phyloP scores from a whole-genome alignment of 2,329 filamentous ascomycete genomes.

The Fusarium sp. region DNA sequence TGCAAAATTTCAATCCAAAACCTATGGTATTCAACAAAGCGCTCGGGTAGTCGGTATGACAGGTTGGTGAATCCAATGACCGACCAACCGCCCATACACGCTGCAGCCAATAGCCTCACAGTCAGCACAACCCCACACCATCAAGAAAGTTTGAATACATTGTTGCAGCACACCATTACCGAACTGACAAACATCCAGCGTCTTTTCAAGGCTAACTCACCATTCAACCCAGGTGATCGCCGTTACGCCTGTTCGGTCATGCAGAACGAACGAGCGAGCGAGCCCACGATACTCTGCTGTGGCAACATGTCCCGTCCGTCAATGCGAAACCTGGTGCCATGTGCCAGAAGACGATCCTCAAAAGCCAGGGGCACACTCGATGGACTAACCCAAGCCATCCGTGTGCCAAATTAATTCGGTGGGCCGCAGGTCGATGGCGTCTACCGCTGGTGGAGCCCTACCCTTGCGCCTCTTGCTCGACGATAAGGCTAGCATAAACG shows the following conservation, averaged over 20 bases:
- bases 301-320: constrained; percentile 30
- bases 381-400: constrained; percentile 47
- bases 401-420: constrained; percentile 45
- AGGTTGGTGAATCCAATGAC: constrained; percentile 33
- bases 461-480: constrained; percentile 17
- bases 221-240: neutral
- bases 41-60: constrained; percentile 16
- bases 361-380: constrained; percentile 37
- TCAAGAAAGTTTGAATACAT: neutral
- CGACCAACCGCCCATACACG: constrained; percentile 5
- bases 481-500: constrained; percentile 47
- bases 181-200: neutral
- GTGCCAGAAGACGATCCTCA: constrained; percentile 38
- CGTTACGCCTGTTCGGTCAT: neutral
- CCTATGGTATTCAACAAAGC: neutral
- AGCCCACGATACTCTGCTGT: constrained; percentile 22
- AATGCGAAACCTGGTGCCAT: constrained; percentile 40
- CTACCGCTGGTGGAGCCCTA: constrained; percentile 33
- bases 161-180: neutral
- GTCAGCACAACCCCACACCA: constrained; percentile 3
- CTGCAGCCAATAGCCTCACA: constrained; percentile 14
- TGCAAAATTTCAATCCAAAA: neutral
- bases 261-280: neutral
- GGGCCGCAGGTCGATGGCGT: constrained; percentile 36
- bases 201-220: neutral